Percentiles rank a stretch among this genome's conserved stretches.
Conservation (phyloP, 768 basidiomycete genomes). For the Amanita jacksonii region DNA sequence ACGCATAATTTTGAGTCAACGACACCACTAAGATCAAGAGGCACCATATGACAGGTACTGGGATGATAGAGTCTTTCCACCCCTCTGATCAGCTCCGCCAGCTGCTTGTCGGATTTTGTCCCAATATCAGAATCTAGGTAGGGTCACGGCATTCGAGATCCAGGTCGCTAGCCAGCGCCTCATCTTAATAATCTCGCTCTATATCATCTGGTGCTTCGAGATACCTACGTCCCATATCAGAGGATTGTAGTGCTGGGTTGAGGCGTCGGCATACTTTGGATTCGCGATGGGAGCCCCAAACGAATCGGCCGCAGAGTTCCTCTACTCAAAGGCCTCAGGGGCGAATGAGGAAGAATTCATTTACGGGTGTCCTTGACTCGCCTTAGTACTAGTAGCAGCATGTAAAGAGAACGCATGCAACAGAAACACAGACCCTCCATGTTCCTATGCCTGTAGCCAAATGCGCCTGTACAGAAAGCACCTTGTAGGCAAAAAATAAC, state of each 20-base stretch:
- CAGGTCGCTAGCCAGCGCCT: slow-evolving; percentile 23
- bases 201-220: slow-evolving; percentile 28
- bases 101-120: slow-evolving; percentile 26
- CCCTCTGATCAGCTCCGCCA: slow-evolving; percentile 29
- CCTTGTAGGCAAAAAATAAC: slow-evolving; percentile 32
- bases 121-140: slow-evolving; percentile 27
- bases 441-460: slow-evolving; percentile 17
- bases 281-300: slow-evolving; percentile 28
- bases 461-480: slow-evolving; percentile 5
- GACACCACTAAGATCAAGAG: slow-evolving; percentile 29
- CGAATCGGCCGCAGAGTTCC: slow-evolving; percentile 25
- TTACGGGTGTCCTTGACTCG: slow-evolving; percentile 9
- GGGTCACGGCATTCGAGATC: slow-evolving; percentile 21
- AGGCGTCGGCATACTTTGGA: slow-evolving; percentile 23
- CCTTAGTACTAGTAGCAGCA: slow-evolving; percentile 27
- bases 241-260: not conserved
- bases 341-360: no score
- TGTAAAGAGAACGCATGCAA: slow-evolving; percentile 31
- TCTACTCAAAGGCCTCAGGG: slow-evolving; percentile 28
- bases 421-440: slow-evolving; percentile 25
- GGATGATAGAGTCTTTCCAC: slow-evolving; percentile 40
- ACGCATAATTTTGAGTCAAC: slow-evolving; percentile 34
- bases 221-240: slow-evolving; percentile 19
- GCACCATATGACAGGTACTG: slow-evolving; percentile 37
- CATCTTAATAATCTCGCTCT: slow-evolving; percentile 26